Conservation (phyloP, 1,284 basidiomycete species). For the Trichosporon ovoides region DNA sequence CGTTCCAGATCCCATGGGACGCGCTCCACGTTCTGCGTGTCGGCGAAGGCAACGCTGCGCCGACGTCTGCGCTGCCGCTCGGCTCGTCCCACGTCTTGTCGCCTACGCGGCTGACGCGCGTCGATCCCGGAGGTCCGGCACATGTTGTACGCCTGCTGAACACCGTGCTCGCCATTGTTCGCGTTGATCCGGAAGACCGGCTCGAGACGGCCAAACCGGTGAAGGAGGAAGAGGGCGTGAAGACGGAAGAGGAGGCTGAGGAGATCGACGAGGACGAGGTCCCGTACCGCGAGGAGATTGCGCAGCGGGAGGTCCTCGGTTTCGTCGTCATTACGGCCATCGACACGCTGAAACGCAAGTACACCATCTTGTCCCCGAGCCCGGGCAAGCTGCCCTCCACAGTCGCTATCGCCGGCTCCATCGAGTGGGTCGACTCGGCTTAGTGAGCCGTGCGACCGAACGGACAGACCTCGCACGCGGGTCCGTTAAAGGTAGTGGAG, state of each 20-base stretch:
- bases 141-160: constrained; percentile 69
- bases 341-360: constrained; percentile 69
- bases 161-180: constrained; percentile 72
- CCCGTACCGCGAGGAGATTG: constrained; percentile 75
- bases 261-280: constrained; percentile 64
- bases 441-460: neutral
- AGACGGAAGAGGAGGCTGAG: constrained; percentile 22
- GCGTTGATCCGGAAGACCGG: constrained; percentile 39
- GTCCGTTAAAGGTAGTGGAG: no score
- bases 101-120: constrained; percentile 74
- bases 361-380: constrained; percentile 81
- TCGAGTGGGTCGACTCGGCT: constrained; percentile 75
- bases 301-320: constrained; percentile 70
- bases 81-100: constrained; percentile 76
- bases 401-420: constrained; percentile 71
- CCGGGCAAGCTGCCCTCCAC: constrained; percentile 71
- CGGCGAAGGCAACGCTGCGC: constrained; percentile 65
- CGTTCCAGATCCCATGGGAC: constrained; percentile 79
- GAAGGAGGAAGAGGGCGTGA: constrained; percentile 16
- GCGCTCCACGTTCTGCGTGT: constrained; percentile 56
- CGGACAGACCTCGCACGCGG: neutral
- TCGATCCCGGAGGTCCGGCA: constrained; percentile 65
- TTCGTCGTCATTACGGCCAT: constrained; percentile 77
- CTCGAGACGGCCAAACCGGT: constrained; percentile 51
- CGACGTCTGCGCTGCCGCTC: constrained; percentile 82